Base-by-base conservation (phyloP, 306 rosid genomes). In the Leucaena leucocephala region DNA sequence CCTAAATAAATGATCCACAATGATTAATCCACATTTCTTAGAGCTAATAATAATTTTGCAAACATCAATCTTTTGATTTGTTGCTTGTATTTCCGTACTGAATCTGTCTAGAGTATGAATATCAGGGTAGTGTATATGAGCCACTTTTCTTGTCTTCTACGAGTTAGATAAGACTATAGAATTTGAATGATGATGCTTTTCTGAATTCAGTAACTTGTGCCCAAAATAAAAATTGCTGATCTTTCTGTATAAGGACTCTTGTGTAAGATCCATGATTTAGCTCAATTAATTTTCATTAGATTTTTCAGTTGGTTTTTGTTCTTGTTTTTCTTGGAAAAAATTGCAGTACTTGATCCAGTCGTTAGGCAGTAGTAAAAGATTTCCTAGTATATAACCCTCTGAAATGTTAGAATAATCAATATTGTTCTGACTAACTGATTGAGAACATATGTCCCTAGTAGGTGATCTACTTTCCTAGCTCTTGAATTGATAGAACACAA, bases 401-500 rank as follows among this genome's bases (percentile, higher is more conserved):
- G 58, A 54, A 72, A 39, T 52, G 13, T 12, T 22, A 16, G 71
- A 76, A 13, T 45, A 15, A 17, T 63, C 63, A 76, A 75, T 63
- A 38, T 6, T 36, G 8, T 4, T 5, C 27, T 36, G 70, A 38
- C 22, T 3, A 35, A 64, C 70, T 36, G 46, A 16, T 38, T 35
- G 44, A 15, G 10, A 61, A 61, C 7, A 6, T 6, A 8, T 65
- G 71, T 17, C 71, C 21, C 33, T 36, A 4, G 27, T 38, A 17
- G 14, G 7, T 65, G 13, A 65, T 17, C 48, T n/a, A 39, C 39
- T 65, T 65, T 42, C 48, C 46, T 16, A 0, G 68, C 68, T 63
- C 68, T 63, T 13, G 17, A 62, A 62, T 13, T 6, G 43, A 62
- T 62, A 35, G n/a, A 34, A 42, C 68, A 5, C 42, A 14, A 62